Evolutionary conservation across 331 rosid species (phyloP).

Genomic region (Malus hybrid): DNA sequence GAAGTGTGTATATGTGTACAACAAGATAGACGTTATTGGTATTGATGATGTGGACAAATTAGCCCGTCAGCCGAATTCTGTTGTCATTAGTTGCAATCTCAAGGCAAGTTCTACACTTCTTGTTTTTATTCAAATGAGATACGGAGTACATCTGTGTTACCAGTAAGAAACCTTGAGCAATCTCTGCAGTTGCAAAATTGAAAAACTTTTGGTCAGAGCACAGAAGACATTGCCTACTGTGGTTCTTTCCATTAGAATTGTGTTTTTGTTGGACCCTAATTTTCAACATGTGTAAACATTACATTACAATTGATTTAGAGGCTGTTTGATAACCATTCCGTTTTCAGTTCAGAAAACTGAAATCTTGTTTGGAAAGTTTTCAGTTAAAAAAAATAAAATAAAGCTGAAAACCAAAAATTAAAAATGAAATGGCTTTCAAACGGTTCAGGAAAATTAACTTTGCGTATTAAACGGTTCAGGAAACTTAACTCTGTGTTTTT

Average conservation of each 20-base stretch:
- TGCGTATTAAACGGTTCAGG: background rate
- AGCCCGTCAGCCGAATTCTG: slow-evolving; percentile 94
- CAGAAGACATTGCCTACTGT: background rate
- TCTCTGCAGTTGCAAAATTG: background rate
- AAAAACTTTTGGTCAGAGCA: background rate
- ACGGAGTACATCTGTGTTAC: background rate
- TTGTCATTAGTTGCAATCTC: slow-evolving; percentile 94
- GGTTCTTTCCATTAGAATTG: background rate
- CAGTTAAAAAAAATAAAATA: too few relatives aligned
- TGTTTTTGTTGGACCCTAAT: background rate
- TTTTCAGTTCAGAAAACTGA: too few relatives aligned
- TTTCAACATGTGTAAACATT: background rate
- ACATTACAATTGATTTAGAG: too few relatives aligned
- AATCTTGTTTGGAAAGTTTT: too few relatives aligned
- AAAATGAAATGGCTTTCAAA: too few relatives aligned
- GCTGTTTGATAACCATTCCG: too few relatives aligned
- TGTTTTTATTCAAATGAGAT: background rate
- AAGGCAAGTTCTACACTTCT: slow-evolving; percentile 42
- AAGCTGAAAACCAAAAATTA: too few relatives aligned
- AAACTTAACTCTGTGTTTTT: background rate
- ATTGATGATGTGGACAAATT: slow-evolving; percentile 93
- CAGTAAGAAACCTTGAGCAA: background rate
- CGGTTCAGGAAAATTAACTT: background rate
- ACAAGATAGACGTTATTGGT: slow-evolving; percentile 97
- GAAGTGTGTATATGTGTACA: slow-evolving; percentile 97